Base-by-base conservation (phyloP, 345 rosid genomes). In the Kernera saxatilis region DNA sequence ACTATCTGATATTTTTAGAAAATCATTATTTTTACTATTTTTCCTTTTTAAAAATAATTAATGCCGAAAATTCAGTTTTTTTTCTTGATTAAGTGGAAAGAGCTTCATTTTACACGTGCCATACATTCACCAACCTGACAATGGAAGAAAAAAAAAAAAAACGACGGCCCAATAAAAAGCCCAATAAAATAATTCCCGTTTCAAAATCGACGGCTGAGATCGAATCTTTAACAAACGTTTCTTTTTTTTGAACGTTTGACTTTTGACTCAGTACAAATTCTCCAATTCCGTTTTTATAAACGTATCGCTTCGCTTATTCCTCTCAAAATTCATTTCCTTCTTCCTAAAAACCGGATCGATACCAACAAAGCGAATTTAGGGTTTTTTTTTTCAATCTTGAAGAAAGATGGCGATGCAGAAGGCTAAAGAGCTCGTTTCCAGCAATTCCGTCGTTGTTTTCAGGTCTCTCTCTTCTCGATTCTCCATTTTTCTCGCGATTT, bases 361-460 rank as follows among this genome's bases (percentile, higher is more conserved):
- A 41, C 17, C 0, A 35, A 52, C 36, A 27, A 39, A 14, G 18
- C 41, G 35, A 67, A 29, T 56, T 14, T 56, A 71, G n/a, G 49
- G 57, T 29, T 62, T 62, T 46, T 1, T 4, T 12, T 33, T 10
- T 8, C 5, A 22, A 67, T 67, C 17, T 41, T 67, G 15, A 27
- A 13, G 69, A 61, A 61, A 57, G 33, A 82, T 85, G 92, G 90
- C 97, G 30, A 52, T 63, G 83, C 57, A 70, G 33, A 88, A 86
- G 81, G 88, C 92, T 2, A 76, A 85, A 66, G 89, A 91, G 58
- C 36, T 80, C 33, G 88, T 88, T 15, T 73, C 88, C 45, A 44
- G 64, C 67, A 84, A 88, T 18, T 6, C 88, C 59, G 91, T 88
- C 69, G 84, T 87, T 64, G 93, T 91, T 81, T 91, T 88, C 88